These are phyloP conservation scores for Entoloma clypeatum DNA, from an alignment of 1,284 basidiomycete genomes.

Conservation along the genomic window DNA sequence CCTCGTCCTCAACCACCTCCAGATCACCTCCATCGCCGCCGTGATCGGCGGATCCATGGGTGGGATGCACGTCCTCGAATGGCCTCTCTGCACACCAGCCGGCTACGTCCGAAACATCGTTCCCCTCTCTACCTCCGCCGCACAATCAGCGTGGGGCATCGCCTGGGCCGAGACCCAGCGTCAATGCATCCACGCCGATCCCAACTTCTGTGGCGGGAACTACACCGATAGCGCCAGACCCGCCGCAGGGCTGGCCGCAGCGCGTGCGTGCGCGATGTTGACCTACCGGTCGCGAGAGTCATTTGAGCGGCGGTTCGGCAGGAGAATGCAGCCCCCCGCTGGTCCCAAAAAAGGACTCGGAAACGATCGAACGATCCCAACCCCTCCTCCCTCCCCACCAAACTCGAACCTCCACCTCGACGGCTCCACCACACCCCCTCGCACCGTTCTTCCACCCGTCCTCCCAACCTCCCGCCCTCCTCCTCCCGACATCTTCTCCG, in stretches of 20 bases:
- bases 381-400: conserved; percentile 3
- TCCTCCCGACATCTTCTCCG: conserved; percentile 68
- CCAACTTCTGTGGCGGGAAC: conserved; percentile 83
- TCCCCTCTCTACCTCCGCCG: conserved; percentile 89
- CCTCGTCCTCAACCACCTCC: conserved; percentile 79
- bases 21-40: conserved; percentile 78
- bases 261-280: conserved; percentile 91
- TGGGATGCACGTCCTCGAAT: conserved; percentile 96
- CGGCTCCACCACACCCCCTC: not conserved
- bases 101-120: conserved; percentile 84
- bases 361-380: conserved; percentile 8
- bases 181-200: conserved; percentile 95
- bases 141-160: conserved; percentile 98
- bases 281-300: conserved; percentile 92
- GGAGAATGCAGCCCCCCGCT: conserved; percentile 58
- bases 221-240: conserved; percentile 81
- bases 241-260: conserved; percentile 81
- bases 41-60: conserved; percentile 98
- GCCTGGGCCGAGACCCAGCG: conserved; percentile 97
- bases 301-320: conserved; percentile 92
- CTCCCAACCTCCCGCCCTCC: conserved; percentile 19
- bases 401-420: not conserved
- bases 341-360: not conserved
- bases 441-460: no score
- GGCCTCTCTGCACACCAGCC: conserved; percentile 85